These are phyloP conservation scores for Leptographium procerum DNA, from an alignment of 2,329 filamentous ascomycete species.

Conservation along the genomic window DNA sequence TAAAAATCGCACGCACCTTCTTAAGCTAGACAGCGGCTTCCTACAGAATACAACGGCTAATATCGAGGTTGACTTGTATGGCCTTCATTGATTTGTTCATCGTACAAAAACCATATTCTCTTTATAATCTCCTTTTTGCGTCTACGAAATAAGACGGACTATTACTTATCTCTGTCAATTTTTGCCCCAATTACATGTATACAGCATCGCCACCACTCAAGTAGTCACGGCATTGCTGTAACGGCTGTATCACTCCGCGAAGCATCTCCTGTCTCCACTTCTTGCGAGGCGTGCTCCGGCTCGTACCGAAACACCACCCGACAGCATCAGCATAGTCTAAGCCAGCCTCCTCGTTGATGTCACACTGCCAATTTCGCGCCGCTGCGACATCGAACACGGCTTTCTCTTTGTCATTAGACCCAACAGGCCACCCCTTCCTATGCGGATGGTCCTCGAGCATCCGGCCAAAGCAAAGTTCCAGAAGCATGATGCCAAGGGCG, in stretches of 20 bases:
- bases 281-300: background rate
- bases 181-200: no score
- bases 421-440: background rate
- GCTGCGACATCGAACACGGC: background rate
- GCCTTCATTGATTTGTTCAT: no score
- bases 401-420: background rate
- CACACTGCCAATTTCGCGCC: background rate
- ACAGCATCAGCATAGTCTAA: background rate
- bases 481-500: background rate
- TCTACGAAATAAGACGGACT: no score
- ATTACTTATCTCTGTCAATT: no score
- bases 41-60: no score
- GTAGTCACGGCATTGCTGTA: background rate
- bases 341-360: background rate
- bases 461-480: background rate
- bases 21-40: no score
- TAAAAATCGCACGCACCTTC: no score
- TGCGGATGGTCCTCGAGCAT: background rate
- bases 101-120: no score
- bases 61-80: no score
- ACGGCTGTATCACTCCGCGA: background rate
- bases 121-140: no score
- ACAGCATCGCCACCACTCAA: background rate
- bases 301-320: background rate
- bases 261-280: background rate